These are phyloP conservation scores for Butyriboletus appendiculatus DNA, from an alignment of 1,284 basidiomycete species.

Conservation along the genomic window DNA sequence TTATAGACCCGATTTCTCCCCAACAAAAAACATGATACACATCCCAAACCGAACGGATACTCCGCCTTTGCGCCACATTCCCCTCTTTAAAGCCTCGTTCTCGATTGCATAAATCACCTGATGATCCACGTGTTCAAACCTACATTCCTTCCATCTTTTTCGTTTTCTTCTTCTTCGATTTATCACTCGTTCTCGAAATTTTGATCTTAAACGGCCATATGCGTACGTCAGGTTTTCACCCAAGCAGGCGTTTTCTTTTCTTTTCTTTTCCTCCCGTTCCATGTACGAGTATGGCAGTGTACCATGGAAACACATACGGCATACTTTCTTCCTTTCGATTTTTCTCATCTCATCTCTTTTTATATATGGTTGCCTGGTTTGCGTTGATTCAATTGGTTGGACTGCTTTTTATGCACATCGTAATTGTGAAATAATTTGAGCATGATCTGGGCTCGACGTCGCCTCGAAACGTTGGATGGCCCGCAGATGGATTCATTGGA, in stretches of 20 bases:
- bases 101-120: constrained; percentile 1
- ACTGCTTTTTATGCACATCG: too few relatives aligned
- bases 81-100: neutral
- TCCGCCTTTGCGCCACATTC: neutral
- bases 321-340: too few relatives aligned
- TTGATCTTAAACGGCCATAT: neutral
- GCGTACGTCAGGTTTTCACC: neutral
- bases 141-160: neutral
- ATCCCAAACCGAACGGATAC: constrained; percentile 5
- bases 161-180: neutral
- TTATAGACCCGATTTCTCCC: neutral
- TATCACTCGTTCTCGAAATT: neutral
- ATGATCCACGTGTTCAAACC: neutral
- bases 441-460: too few relatives aligned
- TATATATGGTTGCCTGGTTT: too few relatives aligned
- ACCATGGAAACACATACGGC: too few relatives aligned
- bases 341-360: too few relatives aligned
- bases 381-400: too few relatives aligned
- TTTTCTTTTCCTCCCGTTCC: neutral
- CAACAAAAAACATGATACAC: neutral
- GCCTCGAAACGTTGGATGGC: too few relatives aligned
- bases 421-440: too few relatives aligned
- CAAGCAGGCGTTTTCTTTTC: neutral
- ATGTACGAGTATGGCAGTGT: constrained; percentile 10
- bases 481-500: too few relatives aligned